phyloP scores from a whole-genome alignment of 805 yeast genomes.

The Wickerhamiella shivajii region DNA sequence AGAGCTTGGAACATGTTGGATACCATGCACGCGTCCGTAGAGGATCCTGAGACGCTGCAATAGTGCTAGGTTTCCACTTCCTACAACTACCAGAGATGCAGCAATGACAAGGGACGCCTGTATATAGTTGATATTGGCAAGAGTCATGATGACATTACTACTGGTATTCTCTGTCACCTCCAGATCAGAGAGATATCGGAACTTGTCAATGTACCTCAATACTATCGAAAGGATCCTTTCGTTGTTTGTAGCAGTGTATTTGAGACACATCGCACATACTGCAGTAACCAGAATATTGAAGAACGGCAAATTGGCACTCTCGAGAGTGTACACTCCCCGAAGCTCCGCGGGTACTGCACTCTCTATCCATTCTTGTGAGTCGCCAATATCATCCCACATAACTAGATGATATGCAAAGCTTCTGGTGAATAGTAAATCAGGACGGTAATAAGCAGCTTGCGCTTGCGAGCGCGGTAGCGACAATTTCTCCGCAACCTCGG shows the following conservation, averaged over 20 bases:
- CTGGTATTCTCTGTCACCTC: conserved; percentile 31
- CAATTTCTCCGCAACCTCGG: conserved; percentile 44
- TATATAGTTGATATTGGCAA: conserved; percentile 37
- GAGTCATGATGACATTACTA: conserved; percentile 32
- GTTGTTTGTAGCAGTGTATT: conserved; percentile 58
- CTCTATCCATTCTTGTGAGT: conserved; percentile 40
- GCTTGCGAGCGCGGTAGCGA: conserved; percentile 45
- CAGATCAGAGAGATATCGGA: conserved; percentile 29
- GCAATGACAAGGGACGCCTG: conserved; percentile 50
- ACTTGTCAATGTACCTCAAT: conserved; percentile 38
- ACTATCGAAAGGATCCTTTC: conserved; percentile 39
- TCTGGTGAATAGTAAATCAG: conserved; percentile 58
- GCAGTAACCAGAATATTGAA: conserved; percentile 61
- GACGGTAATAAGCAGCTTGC: conserved; percentile 55
- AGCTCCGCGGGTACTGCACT: conserved; percentile 34
- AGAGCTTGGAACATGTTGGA: too few relatives aligned
- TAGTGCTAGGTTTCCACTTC: conserved; percentile 73
- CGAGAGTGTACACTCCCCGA: conserved; percentile 23
- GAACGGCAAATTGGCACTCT: conserved; percentile 47
- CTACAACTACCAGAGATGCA: conserved; percentile 67
- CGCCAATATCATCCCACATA: conserved; percentile 52
- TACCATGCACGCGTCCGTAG: conserved; percentile 37
- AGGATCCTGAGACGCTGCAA: conserved; percentile 58
- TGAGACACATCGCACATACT: conserved; percentile 59
- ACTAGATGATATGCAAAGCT: conserved; percentile 51